A percentile compares a stretch with the other conserved stretches of the same genome.
These are phyloP conservation scores for Gillenia trifoliata DNA, from an alignment of 306 rosid species.

Conservation along the genomic window DNA sequence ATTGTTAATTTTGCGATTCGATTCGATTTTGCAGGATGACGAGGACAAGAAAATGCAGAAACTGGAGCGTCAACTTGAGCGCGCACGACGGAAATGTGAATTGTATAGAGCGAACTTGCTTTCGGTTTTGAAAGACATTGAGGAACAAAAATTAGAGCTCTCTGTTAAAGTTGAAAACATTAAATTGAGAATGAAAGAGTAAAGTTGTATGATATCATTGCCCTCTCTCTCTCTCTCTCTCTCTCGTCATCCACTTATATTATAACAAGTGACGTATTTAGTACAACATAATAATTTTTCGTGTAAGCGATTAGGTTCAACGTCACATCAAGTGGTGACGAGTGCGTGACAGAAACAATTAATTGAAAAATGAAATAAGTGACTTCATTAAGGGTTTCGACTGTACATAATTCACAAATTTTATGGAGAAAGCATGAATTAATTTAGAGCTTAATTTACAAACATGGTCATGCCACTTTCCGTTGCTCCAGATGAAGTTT, in stretches of 20 bases:
- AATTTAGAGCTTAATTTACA: neutral
- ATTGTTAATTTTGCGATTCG: neutral
- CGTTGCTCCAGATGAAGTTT: neutral
- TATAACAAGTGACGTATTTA: neutral
- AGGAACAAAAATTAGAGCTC: slow-evolving; percentile 43
- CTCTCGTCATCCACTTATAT: too few species aligned
- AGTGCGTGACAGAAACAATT: neutral
- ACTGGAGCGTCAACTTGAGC: slow-evolving; percentile 33
- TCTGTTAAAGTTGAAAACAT: slow-evolving; percentile 48
- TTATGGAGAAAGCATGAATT: neutral
- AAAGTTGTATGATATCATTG: neutral
- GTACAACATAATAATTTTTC: neutral
- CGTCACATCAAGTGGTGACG: neutral
- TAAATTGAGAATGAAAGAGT: slow-evolving; percentile 37
- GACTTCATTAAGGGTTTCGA: neutral
- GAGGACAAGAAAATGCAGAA: slow-evolving; percentile 41
- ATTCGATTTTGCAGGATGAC: slow-evolving; percentile 31
- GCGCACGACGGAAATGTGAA: slow-evolving; percentile 39
- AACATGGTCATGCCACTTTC: neutral
- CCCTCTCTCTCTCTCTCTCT: neutral
- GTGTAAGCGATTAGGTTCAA: neutral
- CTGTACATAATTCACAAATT: neutral
- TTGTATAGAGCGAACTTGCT: slow-evolving; percentile 46
- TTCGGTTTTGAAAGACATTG: slow-evolving; percentile 44
- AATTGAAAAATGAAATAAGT: neutral